Evolutionary conservation across 345 rosid species (phyloP).

Genomic region (Melaleuca alternifolia): DNA sequence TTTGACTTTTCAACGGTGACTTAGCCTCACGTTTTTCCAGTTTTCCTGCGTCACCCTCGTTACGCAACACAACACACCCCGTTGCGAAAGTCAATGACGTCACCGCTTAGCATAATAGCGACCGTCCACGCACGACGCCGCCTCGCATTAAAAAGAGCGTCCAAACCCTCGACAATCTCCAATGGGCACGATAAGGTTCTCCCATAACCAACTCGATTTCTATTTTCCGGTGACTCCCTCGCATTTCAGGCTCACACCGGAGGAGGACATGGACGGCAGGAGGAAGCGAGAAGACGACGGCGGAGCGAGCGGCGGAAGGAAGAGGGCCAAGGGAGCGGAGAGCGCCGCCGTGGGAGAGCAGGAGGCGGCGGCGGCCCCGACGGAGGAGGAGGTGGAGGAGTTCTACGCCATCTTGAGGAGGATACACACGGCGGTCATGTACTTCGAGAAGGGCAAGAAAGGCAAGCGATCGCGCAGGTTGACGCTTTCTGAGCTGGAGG

Average conservation of each 20-base stretch:
- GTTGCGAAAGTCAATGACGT: neutral
- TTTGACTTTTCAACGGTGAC: neutral
- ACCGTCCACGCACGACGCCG: neutral
- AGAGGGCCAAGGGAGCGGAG: neutral
- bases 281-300: neutral
- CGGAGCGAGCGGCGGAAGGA: neutral
- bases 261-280: neutral
- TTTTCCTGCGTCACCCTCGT: neutral
- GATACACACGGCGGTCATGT: slow-evolving; percentile 16
- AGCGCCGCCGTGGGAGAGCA: neutral
- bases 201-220: neutral
- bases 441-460: slow-evolving; percentile 5
- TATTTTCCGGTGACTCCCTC: neutral
- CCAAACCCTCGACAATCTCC: neutral
- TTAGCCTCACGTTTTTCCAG: neutral
- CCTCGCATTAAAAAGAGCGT: neutral
- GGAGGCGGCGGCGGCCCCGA: neutral
- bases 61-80: neutral
- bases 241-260: neutral
- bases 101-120: neutral
- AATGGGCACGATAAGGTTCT: neutral
- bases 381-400: slow-evolving; percentile 32
- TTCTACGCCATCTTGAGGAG: slow-evolving; percentile 26
- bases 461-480: neutral
- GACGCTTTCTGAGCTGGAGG: neutral